A percentile compares a stretch with the other conserved stretches of the same genome.
Conservation (phyloP, 345 rosid genomes). For the Hibiscus syriacus region DNA sequence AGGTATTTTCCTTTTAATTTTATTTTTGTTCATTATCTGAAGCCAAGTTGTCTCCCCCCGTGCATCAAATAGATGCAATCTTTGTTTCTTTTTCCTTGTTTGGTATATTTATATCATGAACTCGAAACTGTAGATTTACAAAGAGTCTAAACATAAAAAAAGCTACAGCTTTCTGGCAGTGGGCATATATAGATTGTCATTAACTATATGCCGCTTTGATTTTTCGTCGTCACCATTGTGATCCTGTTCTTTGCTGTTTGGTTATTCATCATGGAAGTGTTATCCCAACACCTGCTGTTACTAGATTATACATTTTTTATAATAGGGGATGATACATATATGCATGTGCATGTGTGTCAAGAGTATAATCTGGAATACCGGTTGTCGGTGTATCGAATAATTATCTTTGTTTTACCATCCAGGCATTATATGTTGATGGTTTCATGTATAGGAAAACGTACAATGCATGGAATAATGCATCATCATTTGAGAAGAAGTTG, state of each 20-base stretch:
- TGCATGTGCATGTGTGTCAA: no score
- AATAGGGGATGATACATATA: neutral
- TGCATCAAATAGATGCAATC: slow-evolving; percentile 34
- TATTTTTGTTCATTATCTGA: slow-evolving; percentile 12
- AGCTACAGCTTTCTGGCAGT: slow-evolving; percentile 10
- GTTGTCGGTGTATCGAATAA: no score
- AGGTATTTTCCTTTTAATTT: slow-evolving; percentile 29
- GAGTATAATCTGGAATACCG: no score
- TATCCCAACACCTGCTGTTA: neutral
- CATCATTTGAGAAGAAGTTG: neutral
- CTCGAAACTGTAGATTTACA: slow-evolving; percentile 15
- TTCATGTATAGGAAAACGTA: neutral
- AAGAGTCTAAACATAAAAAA: slow-evolving; percentile 18
- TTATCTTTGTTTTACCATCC: neutral
- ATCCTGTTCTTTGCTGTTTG: neutral
- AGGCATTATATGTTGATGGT: neutral
- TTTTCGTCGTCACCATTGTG: neutral
- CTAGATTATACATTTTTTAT: neutral
- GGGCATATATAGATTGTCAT: slow-evolving; percentile 6
- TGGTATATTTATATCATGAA: slow-evolving; percentile 14
- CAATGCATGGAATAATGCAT: neutral
- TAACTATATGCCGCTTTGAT: neutral
- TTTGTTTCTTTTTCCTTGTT: slow-evolving; percentile 13
- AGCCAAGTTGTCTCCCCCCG: slow-evolving; percentile 21
- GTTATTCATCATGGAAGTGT: neutral